These are phyloP conservation scores for Saccharomycopsis microspora DNA, from an alignment of 805 yeast genomes.

Conservation along the genomic window DNA sequence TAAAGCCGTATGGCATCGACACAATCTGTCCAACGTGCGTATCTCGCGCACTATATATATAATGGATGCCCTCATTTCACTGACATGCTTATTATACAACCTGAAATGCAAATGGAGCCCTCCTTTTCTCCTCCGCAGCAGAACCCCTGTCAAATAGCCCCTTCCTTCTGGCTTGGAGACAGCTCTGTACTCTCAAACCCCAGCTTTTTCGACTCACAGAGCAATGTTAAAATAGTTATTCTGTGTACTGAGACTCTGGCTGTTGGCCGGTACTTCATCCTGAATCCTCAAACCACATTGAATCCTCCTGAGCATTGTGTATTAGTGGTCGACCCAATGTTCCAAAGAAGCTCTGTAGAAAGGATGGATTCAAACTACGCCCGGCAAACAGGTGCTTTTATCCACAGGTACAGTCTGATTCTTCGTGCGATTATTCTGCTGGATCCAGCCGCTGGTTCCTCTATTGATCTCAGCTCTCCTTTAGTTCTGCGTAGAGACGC, in stretches of 20 bases:
- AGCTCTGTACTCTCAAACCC: background rate
- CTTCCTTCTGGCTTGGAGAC: no score
- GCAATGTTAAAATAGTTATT: no score
- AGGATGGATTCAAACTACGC: background rate
- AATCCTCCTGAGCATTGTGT: background rate
- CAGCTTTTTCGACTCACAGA: background rate
- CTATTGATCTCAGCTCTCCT: slow-evolving; percentile 3
- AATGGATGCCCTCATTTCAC: no score
- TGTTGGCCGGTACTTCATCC: no score
- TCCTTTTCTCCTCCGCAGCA: no score
- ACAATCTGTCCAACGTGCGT: no score
- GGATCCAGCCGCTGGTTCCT: background rate
- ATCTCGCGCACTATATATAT: no score
- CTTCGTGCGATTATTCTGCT: background rate
- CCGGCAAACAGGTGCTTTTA: background rate
- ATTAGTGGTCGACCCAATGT: background rate
- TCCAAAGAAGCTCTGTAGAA: background rate
- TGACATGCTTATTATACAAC: no score
- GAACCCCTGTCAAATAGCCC: no score
- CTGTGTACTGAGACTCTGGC: no score
- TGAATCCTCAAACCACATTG: background rate
- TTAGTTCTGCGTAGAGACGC: background rate
- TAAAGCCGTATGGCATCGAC: no score
- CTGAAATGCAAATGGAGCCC: no score
- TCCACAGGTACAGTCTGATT: slow-evolving; percentile 1